Evolutionary conservation across 495 filamentous ascomycete genomes (phyloP).

Genomic region (Trichoderma orchidacearum): DNA sequence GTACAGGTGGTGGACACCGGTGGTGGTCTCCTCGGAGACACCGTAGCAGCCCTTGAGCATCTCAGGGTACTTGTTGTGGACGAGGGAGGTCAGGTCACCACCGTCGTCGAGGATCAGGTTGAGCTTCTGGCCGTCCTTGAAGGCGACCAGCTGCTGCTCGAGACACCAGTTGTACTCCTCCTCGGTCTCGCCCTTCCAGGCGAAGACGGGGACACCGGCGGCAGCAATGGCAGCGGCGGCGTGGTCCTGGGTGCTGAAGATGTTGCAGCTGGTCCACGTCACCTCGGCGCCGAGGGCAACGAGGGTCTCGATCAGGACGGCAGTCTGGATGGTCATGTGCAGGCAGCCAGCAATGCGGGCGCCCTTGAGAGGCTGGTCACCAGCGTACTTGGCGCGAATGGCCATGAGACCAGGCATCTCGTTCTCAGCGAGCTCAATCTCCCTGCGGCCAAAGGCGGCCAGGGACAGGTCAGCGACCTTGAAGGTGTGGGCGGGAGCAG

Average conservation of each 20-base stretch:
- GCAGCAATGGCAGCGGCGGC: constrained; percentile 95
- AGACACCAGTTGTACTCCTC: constrained; percentile 99
- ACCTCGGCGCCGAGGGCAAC: constrained; percentile 88
- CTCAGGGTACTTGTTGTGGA: constrained; percentile 96
- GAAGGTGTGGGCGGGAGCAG: constrained; percentile 81
- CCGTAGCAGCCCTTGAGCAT: constrained; percentile 95
- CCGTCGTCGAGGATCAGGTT: constrained; percentile 99
- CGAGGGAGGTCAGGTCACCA: constrained; percentile 90
- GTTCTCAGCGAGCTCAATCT: constrained; percentile 97
- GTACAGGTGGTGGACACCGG: constrained; percentile 98
- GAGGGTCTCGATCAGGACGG: constrained; percentile 96
- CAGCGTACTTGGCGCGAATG: constrained; percentile 79
- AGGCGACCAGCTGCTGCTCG: constrained; percentile 92
- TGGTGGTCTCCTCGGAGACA: constrained; percentile 98
- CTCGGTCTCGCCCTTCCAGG: constrained; percentile 99
- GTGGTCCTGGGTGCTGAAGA: constrained; percentile 98
- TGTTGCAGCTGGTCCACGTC: constrained; percentile 97
- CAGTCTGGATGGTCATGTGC: constrained; percentile 99
- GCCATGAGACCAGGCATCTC: constrained; percentile 98
- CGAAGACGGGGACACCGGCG: constrained; percentile 87
- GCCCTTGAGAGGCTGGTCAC: constrained; percentile 85
- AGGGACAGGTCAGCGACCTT: constrained; percentile 98
- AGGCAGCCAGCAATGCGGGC: constrained; percentile 88
- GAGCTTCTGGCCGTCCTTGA: constrained; percentile 91
- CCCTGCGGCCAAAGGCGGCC: constrained; percentile 95